Conservation (phyloP, 495 filamentous ascomycete species). For the Podospora anserina region DNA sequence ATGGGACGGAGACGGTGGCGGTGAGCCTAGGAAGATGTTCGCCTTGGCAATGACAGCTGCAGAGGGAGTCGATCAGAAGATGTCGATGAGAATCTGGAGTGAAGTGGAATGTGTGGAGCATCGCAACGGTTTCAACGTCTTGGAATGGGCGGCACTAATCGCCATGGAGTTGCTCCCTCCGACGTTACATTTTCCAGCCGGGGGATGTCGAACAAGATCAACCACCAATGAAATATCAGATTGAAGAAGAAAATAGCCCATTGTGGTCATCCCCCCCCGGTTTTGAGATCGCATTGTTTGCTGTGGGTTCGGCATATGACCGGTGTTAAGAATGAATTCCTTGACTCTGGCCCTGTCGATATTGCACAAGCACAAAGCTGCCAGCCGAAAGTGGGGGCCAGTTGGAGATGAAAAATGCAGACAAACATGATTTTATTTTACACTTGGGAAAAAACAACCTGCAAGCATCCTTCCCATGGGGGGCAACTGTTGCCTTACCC, state of each 20-base stretch:
- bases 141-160: slow-evolving; percentile 13
- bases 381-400: background rate
- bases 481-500: background rate
- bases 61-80: background rate
- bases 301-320: background rate
- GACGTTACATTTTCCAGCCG: background rate
- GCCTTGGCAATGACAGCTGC: slow-evolving; percentile 11
- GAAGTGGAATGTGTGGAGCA: background rate
- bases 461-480: background rate
- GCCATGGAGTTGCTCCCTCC: slow-evolving; percentile 16
- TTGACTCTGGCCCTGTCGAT: background rate
- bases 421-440: background rate
- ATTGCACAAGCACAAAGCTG: background rate
- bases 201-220: background rate
- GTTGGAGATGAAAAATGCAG: background rate
- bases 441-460: background rate
- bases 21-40: slow-evolving; percentile 1
- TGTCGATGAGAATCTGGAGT: slow-evolving; percentile 4
- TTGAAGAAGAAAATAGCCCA: background rate
- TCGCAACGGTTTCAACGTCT: background rate
- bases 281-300: background rate
- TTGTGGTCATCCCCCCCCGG: background rate
- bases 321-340: no score
- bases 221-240: slow-evolving; percentile 13
- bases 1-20: slow-evolving; percentile 4